Conservation (phyloP, 2,329 filamentous ascomycete species). For the Alternaria brassicae region DNA sequence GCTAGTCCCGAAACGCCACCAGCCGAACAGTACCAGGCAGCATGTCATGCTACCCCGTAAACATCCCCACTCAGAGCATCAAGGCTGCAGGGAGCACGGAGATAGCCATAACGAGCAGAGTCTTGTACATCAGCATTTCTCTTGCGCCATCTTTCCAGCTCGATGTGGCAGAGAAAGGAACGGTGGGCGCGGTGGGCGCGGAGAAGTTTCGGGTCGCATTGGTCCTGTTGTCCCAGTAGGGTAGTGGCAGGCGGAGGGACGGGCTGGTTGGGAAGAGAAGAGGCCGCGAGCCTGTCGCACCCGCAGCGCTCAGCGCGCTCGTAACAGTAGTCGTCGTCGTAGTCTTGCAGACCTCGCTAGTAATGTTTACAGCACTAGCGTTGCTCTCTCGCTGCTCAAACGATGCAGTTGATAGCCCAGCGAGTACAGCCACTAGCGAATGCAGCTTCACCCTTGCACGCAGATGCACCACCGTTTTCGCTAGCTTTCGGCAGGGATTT, state of each 20-base stretch:
- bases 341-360: conserved; percentile 1
- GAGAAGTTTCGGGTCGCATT: not conserved
- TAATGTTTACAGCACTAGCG: not conserved
- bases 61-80: not conserved
- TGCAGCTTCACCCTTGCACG: too few species aligned
- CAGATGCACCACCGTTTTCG: too few species aligned
- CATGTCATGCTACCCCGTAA: not conserved
- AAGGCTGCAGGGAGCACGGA: not conserved
- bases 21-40: not conserved
- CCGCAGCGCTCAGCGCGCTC: not conserved
- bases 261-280: not conserved
- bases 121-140: not conserved
- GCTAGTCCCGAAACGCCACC: not conserved
- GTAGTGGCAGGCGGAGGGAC: too few species aligned
- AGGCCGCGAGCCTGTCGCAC: not conserved
- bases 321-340: not conserved
- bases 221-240: not conserved
- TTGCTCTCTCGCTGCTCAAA: not conserved
- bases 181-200: not conserved
- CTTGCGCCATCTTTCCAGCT: not conserved
- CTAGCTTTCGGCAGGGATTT: too few species aligned
- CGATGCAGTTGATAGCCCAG: not conserved
- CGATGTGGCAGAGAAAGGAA: not conserved
- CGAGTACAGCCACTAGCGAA: too few species aligned
- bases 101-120: not conserved